Percentiles rank a stretch among this genome's conserved stretches.
Evolutionary conservation across 177 flowering plant genomes (phyloP).

Genomic region (Vitis hybrid): DNA sequence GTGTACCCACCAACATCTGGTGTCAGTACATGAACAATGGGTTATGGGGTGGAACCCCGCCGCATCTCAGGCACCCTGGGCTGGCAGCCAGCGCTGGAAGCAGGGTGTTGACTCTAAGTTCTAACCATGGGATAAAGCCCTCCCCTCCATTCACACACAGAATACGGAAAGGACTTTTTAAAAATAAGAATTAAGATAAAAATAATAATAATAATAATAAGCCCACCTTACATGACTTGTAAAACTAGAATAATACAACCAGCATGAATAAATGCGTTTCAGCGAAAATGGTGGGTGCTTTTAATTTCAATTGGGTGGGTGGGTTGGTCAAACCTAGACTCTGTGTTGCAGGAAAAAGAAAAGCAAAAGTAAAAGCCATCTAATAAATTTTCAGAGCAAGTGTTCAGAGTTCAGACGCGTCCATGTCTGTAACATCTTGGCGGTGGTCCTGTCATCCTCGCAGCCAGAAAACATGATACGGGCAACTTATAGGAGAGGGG

Average conservation of each 20-base stretch:
- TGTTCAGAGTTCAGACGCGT: slow-evolving; percentile 19
- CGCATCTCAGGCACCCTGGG: too few species aligned
- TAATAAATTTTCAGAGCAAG: slow-evolving; percentile 19
- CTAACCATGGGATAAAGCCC: too few species aligned
- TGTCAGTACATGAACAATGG: too few species aligned
- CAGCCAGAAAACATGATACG: background rate
- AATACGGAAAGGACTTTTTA: too few species aligned
- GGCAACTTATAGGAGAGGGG: background rate
- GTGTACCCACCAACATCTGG: too few species aligned
- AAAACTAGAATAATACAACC: background rate
- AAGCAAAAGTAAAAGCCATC: slow-evolving; percentile 30
- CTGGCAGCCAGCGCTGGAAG: too few species aligned
- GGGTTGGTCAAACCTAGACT: slow-evolving; percentile 39
- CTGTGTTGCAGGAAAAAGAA: slow-evolving; percentile 18
- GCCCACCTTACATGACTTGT: too few species aligned
- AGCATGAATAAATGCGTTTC: slow-evolving; percentile 10
- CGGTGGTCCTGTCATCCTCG: slow-evolving; percentile 19
- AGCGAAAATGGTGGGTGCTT: slow-evolving; percentile 20
- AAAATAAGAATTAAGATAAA: too few species aligned
- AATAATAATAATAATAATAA: too few species aligned
- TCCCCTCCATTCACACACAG: too few species aligned
- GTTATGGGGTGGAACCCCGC: too few species aligned
- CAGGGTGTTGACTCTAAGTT: too few species aligned
- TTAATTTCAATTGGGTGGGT: slow-evolving; percentile 16
- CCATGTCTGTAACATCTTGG: slow-evolving; percentile 8